Evolutionary conservation across 208 protist genomes (phyloP), one percentile per base, ranked within the genome.

Genomic region (Vickermania ingenoplastis): DNA sequence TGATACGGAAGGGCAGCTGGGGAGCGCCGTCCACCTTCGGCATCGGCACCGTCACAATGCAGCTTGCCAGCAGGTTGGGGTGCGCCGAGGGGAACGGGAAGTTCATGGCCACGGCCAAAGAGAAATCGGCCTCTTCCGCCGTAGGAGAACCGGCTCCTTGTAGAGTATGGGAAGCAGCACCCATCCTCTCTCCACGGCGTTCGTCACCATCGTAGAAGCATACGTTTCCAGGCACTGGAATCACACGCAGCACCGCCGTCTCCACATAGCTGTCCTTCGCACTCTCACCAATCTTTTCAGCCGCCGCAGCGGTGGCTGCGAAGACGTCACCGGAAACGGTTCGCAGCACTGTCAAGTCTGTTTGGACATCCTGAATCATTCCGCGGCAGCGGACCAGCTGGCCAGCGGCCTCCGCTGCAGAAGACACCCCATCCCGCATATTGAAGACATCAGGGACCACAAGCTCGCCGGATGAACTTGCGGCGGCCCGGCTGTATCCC

Each of bases 321-420:
- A 88, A 83, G 48, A 88, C 83, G 53, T 79, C 60, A 26, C 49
- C 25, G 21, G 36, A 21, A 2, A 58, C 69, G 1, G 80, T 73
- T 45, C 69, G 65, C 60, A 86, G 85, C 1, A 93, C 57, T 7
- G 61, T 68, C 7, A 86, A 28, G 41, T 83, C 77, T 0, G 81
- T 63, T 0, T 83, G 63, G 17, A 93, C 65, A 52, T 93, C 82
- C 56, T 93, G 86, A 26, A 93, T 80, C 86, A 93, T 93, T 25
- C 82, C 86, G 1, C 86, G 77, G 56, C 82, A 90, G 0, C 79
- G 72, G 28, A 67, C 83, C 7, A 90, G 63, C n/a, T n/a, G n/a
- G n/a, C n/a, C n/a, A n/a, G n/a, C n/a, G n/a, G n/a, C n/a, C n/a
- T n/a, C n/a, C n/a, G n/a, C n/a, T n/a, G n/a, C n/a, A n/a, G n/a